Base-by-base conservation (phyloP, 768 basidiomycete genomes). In the Kwoniella sp. region DNA sequence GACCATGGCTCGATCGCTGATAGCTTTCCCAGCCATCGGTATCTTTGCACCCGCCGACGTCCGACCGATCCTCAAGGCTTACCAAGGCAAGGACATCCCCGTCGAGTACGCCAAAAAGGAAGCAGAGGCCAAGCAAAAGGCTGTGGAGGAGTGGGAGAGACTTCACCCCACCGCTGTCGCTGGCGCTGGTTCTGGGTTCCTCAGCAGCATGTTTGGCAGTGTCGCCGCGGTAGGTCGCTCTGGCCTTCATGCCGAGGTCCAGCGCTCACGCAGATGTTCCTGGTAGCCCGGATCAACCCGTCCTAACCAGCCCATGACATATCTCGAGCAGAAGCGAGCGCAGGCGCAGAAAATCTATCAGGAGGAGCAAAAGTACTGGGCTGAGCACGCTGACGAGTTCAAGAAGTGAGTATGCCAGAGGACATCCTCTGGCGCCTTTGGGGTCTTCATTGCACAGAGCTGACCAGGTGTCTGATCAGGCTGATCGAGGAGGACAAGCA, bases 1-100 rank as follows among this genome's bases (percentile, higher is more conserved):
- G 31, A 22, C 33, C 46, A n/a, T 34, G 26, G n/a, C 15, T 46
- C 19, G 34, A 36, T 36, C 15, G 15, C 34, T 36, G 19, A 19
- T 19, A 9, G 19, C 11, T 3, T 38, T 22, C 54, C 8, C 53
- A 93, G 93, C 95, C 6, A 85, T 99, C 53, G 92, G 84, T 0
- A 92, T 98, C 60, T 91, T 89, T 77, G 85, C 84, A 57, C 85
- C 88, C 1, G 70, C 79, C 22, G 95, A 98, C 64, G 86, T 98
- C 3, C 84, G 93, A 17, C 88, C 87, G 0, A 86, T 98, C 48
- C 75, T 99, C 27, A 76, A 86, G 61, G 84, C 84, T 2, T 99
- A 93, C 72, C 77, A 80, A 5, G 93, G 85, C 38, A 91, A 93
- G 75, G 81, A 96, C 65, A 85, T 99, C 51, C 83, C 91, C 0